A percentile compares a stretch with the other conserved stretches of the same genome.
Conservation (phyloP, 257 asterid species). For the Cynanchum wilfordii region DNA sequence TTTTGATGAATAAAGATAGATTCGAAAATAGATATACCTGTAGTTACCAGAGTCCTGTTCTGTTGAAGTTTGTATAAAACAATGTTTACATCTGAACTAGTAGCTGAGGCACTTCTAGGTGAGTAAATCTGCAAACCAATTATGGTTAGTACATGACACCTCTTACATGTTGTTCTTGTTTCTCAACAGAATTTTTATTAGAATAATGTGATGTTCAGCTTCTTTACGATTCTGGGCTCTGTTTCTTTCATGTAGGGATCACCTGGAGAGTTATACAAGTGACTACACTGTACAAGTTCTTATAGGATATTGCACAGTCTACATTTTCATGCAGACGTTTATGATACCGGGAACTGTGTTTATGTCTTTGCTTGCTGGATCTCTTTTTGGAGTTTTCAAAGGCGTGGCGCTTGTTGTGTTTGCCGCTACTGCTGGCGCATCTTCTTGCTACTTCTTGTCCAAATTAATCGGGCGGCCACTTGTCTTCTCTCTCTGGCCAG, state of each 20-base stretch:
- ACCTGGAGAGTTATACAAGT: constrained; percentile 87
- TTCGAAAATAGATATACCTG: background rate
- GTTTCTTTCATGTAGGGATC: constrained; percentile 43
- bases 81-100: background rate
- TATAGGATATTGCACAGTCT: constrained; percentile 79
- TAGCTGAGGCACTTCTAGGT: background rate
- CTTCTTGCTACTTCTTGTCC: constrained; percentile 86
- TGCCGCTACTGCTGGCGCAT: constrained; percentile 93
- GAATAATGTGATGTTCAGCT: background rate
- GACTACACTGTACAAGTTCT: constrained; percentile 91
- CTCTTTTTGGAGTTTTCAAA: constrained; percentile 80
- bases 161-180: background rate
- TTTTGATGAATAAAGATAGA: background rate
- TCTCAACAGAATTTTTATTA: background rate
- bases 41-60: background rate
- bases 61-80: background rate
- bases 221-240: constrained; percentile 13
- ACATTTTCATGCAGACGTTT: constrained; percentile 96
- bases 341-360: constrained; percentile 97
- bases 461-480: constrained; percentile 90
- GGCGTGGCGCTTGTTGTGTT: constrained; percentile 91
- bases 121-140: background rate
- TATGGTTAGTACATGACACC: background rate
- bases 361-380: constrained; percentile 94
- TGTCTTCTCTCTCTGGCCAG: constrained; percentile 92